Evolutionary conservation across 1,284 basidiomycete genomes (phyloP), one percentile per base, ranked within the genome.

Genomic region (Hymenochaete sp.): DNA sequence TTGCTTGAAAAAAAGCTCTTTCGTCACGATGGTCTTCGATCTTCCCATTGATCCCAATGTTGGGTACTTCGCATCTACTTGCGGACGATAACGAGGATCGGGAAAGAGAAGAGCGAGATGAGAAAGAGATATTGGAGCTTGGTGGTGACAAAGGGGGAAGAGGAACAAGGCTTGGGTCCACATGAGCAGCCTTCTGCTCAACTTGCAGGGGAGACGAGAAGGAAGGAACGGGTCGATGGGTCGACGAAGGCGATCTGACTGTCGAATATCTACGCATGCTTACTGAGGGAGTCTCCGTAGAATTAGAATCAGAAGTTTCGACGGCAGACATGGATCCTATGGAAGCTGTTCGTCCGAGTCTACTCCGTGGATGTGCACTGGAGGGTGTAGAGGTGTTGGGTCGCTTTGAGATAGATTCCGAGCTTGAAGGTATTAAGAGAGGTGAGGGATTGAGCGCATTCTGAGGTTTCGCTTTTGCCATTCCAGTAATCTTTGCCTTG

Each of bases 121-220:
- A 55, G 53, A 78, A 74, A 0, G 83, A 87, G 11, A 86, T 49
- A 0, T 77, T 68, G 14, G 84, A 87, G 27, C 67, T 63, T 0
- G 82, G 78, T 8, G 83, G 83, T 1, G 83, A 86, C 50, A 77
- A 69, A 1, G 78, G 71, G 4, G 79, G 77, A 3, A 78, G 62
- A 22, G 77, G 77, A 46, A 79, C 68, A 1, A 64, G 60, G 5
- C 66, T 53, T 1, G 77, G 72, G 49, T 80, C 77, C n/a, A 73
- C 66, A 50, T 67, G 76, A 21, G 51, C 53, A 29, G 40, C 25
- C 18, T 48, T 38, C 5, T 43, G 65, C 54, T 33, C 53, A 41
- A 16, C 57, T 29, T 43, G 38, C 16, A 49, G 21, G 5, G 51
- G 48, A 29, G 57, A 42, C 7, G 59, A 55, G 47, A 69, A 67